These are phyloP conservation scores for Cercophora samala DNA, from an alignment of 495 filamentous ascomycete genomes.

Conservation along the genomic window DNA sequence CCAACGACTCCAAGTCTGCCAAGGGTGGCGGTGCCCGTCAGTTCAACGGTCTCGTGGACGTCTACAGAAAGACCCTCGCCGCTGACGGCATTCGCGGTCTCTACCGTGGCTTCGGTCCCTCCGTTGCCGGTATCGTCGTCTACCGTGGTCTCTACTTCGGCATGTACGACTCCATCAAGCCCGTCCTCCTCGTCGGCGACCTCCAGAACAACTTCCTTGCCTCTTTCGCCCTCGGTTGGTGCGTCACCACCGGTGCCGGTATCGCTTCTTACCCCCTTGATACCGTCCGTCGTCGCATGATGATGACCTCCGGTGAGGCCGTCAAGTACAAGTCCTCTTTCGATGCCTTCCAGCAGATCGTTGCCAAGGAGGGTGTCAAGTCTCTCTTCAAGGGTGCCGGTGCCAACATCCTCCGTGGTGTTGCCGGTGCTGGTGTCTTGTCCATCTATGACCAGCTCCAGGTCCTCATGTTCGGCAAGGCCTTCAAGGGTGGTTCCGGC, in stretches of 20 bases:
- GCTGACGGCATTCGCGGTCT: conserved; percentile 98
- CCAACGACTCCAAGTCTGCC: conserved; percentile 98
- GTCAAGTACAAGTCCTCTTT: conserved; percentile 98
- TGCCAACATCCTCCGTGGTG: conserved; percentile 99
- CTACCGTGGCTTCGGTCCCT: conserved; percentile 99
- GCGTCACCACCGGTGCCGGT: conserved; percentile 99
- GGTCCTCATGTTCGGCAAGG: conserved; percentile 98
- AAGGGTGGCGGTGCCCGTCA: conserved; percentile 97
- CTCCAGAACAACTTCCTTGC: conserved; percentile 98
- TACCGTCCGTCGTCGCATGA: conserved; percentile 99
- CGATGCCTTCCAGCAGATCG: conserved; percentile 91
- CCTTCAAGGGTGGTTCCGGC: conserved; percentile 90
- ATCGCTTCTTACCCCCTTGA: conserved; percentile 99
- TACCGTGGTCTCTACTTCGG: conserved; percentile 99
- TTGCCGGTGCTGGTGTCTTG: conserved; percentile 99
- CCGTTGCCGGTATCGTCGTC: conserved; percentile 96
- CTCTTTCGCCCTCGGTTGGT: conserved; percentile 97
- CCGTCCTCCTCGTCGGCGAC: conserved; percentile 84
- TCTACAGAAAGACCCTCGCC: conserved; percentile 99
- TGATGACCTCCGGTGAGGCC: conserved; percentile 97
- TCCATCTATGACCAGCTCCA: conserved; percentile 99
- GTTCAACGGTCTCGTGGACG: conserved; percentile 98
- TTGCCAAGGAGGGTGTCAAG: conserved; percentile 92
- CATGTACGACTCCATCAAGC: conserved; percentile 99
- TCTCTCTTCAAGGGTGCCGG: conserved; percentile 99